phyloP scores from a whole-genome alignment of 805 yeast species.

The Yamadazyma sp. region DNA sequence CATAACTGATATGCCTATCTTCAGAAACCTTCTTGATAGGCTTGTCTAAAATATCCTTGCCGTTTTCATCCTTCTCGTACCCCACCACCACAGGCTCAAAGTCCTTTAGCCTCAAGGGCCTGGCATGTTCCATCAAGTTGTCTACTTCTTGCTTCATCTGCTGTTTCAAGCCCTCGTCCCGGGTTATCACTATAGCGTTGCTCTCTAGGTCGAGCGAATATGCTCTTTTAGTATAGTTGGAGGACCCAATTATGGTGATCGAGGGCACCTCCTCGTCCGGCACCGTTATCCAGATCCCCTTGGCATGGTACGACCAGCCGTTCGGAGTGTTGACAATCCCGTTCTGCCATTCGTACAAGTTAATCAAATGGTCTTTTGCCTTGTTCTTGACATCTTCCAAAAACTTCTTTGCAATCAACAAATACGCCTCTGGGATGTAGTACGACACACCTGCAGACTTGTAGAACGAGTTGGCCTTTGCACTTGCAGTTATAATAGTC shows the following conservation, averaged over 20 bases:
- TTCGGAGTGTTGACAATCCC: constrained; percentile 77
- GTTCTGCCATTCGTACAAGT: constrained; percentile 78
- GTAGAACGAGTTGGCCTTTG: constrained; percentile 91
- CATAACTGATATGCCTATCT: constrained; percentile 59
- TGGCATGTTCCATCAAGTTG: constrained; percentile 55
- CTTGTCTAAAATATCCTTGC: constrained; percentile 14
- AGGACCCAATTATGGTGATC: constrained; percentile 83
- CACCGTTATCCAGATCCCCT: constrained; percentile 81
- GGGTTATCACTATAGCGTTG: constrained; percentile 77
- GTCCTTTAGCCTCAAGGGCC: constrained; percentile 55
- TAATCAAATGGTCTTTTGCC: constrained; percentile 47
- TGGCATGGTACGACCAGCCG: constrained; percentile 99
- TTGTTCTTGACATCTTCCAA: constrained; percentile 47
- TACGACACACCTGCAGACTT: constrained; percentile 79
- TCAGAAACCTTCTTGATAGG: constrained; percentile 34
- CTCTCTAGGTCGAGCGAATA: constrained; percentile 86
- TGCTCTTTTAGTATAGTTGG: constrained; percentile 90
- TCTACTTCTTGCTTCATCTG: constrained; percentile 63
- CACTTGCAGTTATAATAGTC: constrained; percentile 84
- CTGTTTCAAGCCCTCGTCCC: constrained; percentile 55
- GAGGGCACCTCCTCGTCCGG: constrained; percentile 62
- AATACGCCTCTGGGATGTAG: constrained; percentile 82
- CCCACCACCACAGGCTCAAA: constrained; percentile 42
- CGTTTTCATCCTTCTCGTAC: constrained; percentile 17
- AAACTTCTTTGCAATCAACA: constrained; percentile 70